phyloP scores from a whole-genome alignment of 2,329 filamentous ascomycete species.

The Fusarium xylarioides region DNA sequence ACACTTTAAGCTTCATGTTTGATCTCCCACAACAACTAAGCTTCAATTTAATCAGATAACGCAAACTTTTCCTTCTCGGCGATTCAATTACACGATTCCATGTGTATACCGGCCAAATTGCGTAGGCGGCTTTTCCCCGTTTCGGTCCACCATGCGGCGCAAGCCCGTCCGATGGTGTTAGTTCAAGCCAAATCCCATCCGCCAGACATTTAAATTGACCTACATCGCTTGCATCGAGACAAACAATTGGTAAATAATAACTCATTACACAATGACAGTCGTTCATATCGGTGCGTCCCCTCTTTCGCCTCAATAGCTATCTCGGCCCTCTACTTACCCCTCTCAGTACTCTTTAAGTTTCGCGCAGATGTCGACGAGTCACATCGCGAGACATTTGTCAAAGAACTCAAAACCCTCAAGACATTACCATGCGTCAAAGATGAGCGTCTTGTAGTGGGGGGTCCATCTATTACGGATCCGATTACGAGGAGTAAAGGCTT shows the following conservation, averaged over 20 bases:
- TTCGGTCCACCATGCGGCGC: background rate
- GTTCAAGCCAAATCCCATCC: background rate
- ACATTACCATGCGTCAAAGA: conserved; percentile 57
- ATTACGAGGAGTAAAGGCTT: conserved; percentile 63
- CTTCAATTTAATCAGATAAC: background rate
- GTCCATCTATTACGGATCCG: conserved; percentile 61
- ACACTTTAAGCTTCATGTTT: background rate
- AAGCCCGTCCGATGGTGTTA: background rate
- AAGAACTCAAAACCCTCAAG: conserved; percentile 60
- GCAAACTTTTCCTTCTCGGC: background rate
- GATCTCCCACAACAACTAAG: background rate
- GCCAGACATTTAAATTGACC: background rate
- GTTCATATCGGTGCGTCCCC: conserved; percentile 47
- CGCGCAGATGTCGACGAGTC: conserved; percentile 51
- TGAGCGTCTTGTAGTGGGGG: conserved; percentile 60
- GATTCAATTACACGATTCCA: background rate
- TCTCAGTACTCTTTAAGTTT: conserved; percentile 61
- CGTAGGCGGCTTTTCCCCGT: background rate
- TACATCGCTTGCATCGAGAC: background rate
- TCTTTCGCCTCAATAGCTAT: background rate
- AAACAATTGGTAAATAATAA: background rate
- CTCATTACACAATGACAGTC: conserved; percentile 43
- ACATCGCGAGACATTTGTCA: conserved; percentile 56
- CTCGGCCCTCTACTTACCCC: background rate
- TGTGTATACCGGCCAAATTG: background rate